Evolutionary conservation across 345 rosid genomes (phyloP).

Genomic region (Populus nigra): DNA sequence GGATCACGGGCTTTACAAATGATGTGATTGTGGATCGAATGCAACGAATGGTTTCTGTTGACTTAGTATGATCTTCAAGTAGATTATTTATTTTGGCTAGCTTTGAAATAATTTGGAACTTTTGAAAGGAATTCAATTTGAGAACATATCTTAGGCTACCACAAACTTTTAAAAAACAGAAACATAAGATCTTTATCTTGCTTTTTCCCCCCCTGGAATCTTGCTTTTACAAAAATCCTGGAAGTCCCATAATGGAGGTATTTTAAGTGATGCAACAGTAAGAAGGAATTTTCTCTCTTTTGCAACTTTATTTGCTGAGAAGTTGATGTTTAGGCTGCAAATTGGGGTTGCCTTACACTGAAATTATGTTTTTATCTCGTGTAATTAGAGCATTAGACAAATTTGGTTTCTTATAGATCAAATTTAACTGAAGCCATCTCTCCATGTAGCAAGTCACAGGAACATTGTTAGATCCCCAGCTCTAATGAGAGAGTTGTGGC

Average conservation of each 20-base stretch:
- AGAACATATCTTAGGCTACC: background rate
- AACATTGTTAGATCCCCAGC: conserved; percentile 86
- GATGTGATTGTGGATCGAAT: conserved; percentile 1
- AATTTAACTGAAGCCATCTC: conserved; percentile 30
- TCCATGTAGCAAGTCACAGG: conserved; percentile 88
- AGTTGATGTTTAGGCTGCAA: background rate
- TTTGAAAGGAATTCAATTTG: background rate
- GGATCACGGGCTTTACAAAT: conserved; percentile 6
- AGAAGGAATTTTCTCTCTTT: background rate
- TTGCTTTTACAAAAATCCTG: background rate
- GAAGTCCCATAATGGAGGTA: background rate
- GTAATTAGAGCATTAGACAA: background rate
- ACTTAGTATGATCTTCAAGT: conserved; percentile 1
- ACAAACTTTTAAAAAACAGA: background rate
- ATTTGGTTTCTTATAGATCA: conserved; percentile 2
- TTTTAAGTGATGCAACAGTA: background rate
- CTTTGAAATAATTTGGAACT: background rate
- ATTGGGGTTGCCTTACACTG: background rate
- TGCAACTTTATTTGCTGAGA: background rate
- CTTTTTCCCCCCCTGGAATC: background rate
- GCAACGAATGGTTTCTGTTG: background rate
- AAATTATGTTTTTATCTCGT: background rate
- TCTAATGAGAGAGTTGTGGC: conserved; percentile 98
- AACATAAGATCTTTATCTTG: too few species aligned
- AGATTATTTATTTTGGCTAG: background rate